phyloP scores from a whole-genome alignment of 345 rosid genomes.

The Citrus cavaleriei region DNA sequence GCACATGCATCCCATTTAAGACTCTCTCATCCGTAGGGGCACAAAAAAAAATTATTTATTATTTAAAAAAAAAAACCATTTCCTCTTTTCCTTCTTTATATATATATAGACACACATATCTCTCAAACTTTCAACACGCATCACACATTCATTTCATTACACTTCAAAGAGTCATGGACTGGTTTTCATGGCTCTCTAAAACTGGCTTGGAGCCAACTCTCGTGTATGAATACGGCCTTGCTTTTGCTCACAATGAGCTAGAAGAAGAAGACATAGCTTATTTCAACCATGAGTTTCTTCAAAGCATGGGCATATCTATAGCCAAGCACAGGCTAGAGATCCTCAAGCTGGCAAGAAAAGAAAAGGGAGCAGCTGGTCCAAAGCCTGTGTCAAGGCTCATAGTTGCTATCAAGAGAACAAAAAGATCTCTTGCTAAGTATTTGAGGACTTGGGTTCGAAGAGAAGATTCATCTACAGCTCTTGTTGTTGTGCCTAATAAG shows the following conservation, averaged over 20 bases:
- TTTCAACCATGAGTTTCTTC: slow-evolving; percentile 95
- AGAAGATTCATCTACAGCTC: slow-evolving; percentile 42
- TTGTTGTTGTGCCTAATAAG: slow-evolving; percentile 47
- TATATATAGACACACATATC: not conserved
- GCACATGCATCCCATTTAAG: no score
- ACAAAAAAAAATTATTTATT: not conserved
- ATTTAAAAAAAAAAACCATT: not conserved
- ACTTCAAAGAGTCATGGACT: slow-evolving; percentile 50
- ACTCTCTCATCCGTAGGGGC: no score
- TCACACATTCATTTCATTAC: not conserved
- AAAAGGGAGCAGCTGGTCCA: slow-evolving; percentile 23
- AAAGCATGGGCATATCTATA: slow-evolving; percentile 92
- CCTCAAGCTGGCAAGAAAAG: slow-evolving; percentile 69
- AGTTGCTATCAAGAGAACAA: slow-evolving; percentile 58
- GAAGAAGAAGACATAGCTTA: slow-evolving; percentile 68
- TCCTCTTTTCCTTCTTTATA: not conserved
- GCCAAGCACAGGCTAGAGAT: slow-evolving; percentile 97
- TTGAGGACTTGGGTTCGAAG: slow-evolving; percentile 45
- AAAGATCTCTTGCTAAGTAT: slow-evolving; percentile 42
- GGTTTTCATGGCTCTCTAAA: slow-evolving; percentile 93
- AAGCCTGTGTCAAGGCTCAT: slow-evolving; percentile 49
- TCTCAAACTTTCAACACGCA: not conserved
- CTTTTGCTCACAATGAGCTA: slow-evolving; percentile 83
- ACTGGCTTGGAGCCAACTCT: slow-evolving; percentile 69
- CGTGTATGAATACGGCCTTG: slow-evolving; percentile 73